A percentile compares a stretch with the other conserved stretches of the same genome.
These are phyloP conservation scores for Delitschia confertaspora DNA, from an alignment of 495 filamentous ascomycete genomes.

Conservation along the genomic window DNA sequence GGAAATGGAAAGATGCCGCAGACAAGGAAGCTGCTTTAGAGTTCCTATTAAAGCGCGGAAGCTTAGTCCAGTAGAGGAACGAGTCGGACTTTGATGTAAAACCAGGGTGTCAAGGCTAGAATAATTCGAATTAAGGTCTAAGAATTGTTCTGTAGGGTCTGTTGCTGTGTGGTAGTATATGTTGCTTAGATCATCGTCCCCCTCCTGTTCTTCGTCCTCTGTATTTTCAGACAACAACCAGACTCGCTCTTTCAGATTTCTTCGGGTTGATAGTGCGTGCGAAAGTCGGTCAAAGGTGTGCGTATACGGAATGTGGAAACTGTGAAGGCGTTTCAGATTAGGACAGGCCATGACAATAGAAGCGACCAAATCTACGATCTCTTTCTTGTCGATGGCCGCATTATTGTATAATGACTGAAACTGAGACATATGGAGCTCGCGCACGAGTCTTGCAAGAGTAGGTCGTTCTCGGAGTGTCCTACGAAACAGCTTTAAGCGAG, in stretches of 20 bases:
- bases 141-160: conserved; percentile 58
- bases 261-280: conserved; percentile 69
- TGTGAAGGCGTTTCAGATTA: conserved; percentile 67
- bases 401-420: conserved; percentile 38
- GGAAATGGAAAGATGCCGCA: conserved; percentile 68
- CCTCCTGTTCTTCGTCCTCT: conserved; percentile 35
- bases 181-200: conserved; percentile 25
- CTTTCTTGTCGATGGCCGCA: conserved; percentile 43
- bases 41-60: conserved; percentile 51
- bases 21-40: conserved; percentile 56
- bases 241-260: conserved; percentile 63
- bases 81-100: conserved; percentile 51
- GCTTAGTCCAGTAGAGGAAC: conserved; percentile 39
- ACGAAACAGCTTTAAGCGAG: conserved; percentile 63
- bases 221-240: conserved; percentile 56
- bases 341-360: conserved; percentile 81
- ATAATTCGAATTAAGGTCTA: conserved; percentile 65
- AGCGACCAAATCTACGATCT: conserved; percentile 63
- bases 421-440: conserved; percentile 64
- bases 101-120: conserved; percentile 61
- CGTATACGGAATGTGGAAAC: conserved; percentile 60
- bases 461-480: conserved; percentile 65
- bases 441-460: conserved; percentile 62
- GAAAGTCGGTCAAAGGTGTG: conserved; percentile 67
- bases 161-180: conserved; percentile 47